Percentiles rank a stretch among this genome's conserved stretches.
These are phyloP conservation scores for Penicillium malachiteum DNA, from an alignment of 495 filamentous ascomycete genomes.

Conservation along the genomic window DNA sequence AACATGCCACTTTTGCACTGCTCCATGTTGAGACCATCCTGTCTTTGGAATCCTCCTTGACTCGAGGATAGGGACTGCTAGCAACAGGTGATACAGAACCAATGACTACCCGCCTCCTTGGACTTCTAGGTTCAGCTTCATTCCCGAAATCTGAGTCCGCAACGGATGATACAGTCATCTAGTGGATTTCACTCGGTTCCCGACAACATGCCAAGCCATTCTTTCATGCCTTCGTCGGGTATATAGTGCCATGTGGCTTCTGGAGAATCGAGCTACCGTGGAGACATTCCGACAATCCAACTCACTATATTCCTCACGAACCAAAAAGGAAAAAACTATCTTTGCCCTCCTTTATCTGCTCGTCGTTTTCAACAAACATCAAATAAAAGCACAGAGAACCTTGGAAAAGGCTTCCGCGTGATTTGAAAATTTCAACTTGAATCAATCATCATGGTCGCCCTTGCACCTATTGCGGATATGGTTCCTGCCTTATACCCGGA, in stretches of 20 bases:
- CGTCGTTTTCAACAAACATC: neutral
- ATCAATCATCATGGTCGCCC: constrained; percentile 22
- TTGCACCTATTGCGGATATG: constrained; percentile 15
- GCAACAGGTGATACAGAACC: constrained; percentile 20
- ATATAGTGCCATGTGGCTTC: constrained; percentile 20
- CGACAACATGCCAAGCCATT: neutral
- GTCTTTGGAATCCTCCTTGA: neutral
- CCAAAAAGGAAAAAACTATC: neutral
- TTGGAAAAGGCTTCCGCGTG: neutral
- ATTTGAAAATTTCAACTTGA: neutral
- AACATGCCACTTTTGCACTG: too few relatives aligned
- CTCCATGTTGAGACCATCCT: too few relatives aligned
- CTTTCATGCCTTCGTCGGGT: neutral
- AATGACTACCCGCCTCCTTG: constrained; percentile 4
- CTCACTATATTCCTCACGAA: neutral
- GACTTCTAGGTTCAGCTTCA: constrained; percentile 16
- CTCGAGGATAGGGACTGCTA: neutral
- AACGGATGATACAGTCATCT: constrained; percentile 23
- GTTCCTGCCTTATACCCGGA: constrained; percentile 6
- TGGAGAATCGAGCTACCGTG: neutral
- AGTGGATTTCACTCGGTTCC: constrained; percentile 1
- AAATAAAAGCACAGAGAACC: neutral
- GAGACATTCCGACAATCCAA: neutral
- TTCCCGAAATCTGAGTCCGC: constrained; percentile 22
- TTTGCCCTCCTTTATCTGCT: neutral